Evolutionary conservation across 805 yeast species (phyloP).

Genomic region (Cyberlindnera veronae): DNA sequence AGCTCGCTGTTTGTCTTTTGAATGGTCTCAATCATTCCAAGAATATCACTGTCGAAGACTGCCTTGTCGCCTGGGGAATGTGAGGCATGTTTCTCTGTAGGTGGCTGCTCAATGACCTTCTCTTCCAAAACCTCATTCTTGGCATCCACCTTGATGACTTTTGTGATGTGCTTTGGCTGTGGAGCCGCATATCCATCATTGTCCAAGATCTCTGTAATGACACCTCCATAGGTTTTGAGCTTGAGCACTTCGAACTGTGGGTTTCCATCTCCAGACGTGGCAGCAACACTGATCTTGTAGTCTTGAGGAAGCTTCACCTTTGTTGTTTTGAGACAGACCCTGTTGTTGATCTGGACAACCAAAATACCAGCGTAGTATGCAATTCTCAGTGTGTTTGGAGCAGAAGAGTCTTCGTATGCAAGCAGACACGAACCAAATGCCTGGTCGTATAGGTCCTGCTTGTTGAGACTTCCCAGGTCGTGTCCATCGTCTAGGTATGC

Average conservation of each 20-base stretch:
- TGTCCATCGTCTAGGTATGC: conserved; percentile 60
- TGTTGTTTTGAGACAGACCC: conserved; percentile 64
- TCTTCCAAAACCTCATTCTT: conserved; percentile 22
- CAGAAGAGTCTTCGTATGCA: conserved; percentile 61
- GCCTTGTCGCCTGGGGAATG: conserved; percentile 3
- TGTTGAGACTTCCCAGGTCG: conserved; percentile 24
- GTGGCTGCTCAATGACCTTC: conserved; percentile 1
- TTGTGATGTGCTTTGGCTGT: conserved; percentile 43
- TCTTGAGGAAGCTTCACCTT: conserved; percentile 43
- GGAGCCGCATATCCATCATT: conserved; percentile 48
- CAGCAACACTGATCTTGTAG: conserved; percentile 53
- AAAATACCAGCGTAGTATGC: conserved; percentile 51
- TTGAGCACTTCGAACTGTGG: conserved; percentile 67
- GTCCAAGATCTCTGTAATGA: conserved; percentile 53
- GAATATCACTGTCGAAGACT: conserved; percentile 10
- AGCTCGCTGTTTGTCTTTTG: conserved; percentile 21
- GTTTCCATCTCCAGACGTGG: conserved; percentile 38
- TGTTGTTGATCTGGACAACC: conserved; percentile 71
- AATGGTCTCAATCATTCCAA: conserved; percentile 11
- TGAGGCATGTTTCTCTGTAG: neutral
- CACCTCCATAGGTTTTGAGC: conserved; percentile 50
- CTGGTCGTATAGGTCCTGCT: conserved; percentile 27
- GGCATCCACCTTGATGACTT: conserved; percentile 34
- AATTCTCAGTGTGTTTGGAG: conserved; percentile 66
- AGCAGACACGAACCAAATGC: conserved; percentile 56